Conservation (phyloP, 495 filamentous ascomycete genomes). For the Penicillium parvum region DNA sequence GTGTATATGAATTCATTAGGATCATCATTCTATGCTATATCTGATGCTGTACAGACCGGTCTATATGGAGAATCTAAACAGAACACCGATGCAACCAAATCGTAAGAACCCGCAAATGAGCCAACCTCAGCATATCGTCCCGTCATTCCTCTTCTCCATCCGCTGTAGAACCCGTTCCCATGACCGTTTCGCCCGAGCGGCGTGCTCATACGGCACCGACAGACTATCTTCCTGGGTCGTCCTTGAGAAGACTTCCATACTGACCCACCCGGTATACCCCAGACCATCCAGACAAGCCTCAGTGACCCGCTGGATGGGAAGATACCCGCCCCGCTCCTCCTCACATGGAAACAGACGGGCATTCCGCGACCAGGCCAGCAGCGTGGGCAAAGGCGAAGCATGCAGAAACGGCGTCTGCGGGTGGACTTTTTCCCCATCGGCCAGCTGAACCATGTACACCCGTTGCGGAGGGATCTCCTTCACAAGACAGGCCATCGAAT, state of each 20-base stretch:
- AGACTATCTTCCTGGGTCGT: constrained; percentile 49
- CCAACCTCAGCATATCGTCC: background rate
- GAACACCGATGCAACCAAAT: background rate
- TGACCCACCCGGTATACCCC: constrained; percentile 66
- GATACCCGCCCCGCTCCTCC: constrained; percentile 57
- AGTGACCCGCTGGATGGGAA: constrained; percentile 53
- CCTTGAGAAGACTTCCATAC: constrained; percentile 67
- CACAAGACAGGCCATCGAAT: constrained; percentile 52
- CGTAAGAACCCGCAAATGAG: background rate
- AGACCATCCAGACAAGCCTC: constrained; percentile 52
- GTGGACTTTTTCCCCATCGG: constrained; percentile 60
- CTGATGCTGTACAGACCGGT: too few species aligned
- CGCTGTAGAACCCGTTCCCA: constrained; percentile 45
- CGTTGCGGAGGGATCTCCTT: constrained; percentile 52
- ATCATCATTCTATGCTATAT: background rate
- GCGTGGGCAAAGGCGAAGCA: constrained; percentile 6
- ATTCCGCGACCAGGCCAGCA: constrained; percentile 63
- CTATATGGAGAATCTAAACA: background rate
- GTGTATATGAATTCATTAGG: background rate
- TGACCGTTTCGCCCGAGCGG: constrained; percentile 51
- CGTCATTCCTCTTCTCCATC: constrained; percentile 5
- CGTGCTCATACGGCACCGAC: constrained; percentile 58
- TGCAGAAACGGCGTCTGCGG: constrained; percentile 15
- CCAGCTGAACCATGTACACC: constrained; percentile 68
- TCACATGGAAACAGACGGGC: constrained; percentile 67